Evolutionary conservation across 495 filamentous ascomycete species (phyloP), one percentile per base, ranked within the genome.

Genomic region (Daldinia decipiens): DNA sequence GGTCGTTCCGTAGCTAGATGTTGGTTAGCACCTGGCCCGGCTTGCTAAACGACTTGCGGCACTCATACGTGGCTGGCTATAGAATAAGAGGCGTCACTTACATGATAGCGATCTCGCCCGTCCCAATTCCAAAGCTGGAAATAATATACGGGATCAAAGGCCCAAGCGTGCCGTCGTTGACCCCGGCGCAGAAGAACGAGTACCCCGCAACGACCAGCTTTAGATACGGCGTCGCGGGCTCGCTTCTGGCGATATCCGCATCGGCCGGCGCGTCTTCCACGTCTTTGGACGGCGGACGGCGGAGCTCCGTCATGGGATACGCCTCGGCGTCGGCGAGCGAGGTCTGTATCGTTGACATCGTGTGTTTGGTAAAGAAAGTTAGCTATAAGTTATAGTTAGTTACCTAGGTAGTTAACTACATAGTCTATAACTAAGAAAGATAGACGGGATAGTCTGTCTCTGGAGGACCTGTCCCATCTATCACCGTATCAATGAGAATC

Each of bases 71-170:
- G 5, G 27, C n/a, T n/a, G n/a, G n/a, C n/a, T n/a, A n/a, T n/a
- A n/a, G n/a, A n/a, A n/a, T n/a, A n/a, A n/a, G n/a, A n/a, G n/a
- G n/a, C n/a, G n/a, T n/a, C n/a, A 7, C 38, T 39, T 39, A n/a
- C 74, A 86, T 68, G 62, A 82, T 79, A 1, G 84, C 84, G 27
- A 87, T 79, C 61, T 82, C 76, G 19, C 82, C 80, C 1, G 84
- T 86, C 17, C 77, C 80, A 31, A 87, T 81, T 1, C 73, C 45
- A 62, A 87, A 87, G 15, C 73, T 74, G 3, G 79, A 74, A 15
- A 86, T 76, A n/a, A 88, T 77, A 72, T 89, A 86, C 0, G 86
- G 86, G 39, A 87, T 82, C 17, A 89, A 58, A 0, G 86, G 79
- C 3, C 86, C 86, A 3, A 87, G 74, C 72, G 80, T 84, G 43